phyloP scores from a whole-genome alignment of 495 filamentous ascomycete genomes.

The Copromyces sp. region DNA sequence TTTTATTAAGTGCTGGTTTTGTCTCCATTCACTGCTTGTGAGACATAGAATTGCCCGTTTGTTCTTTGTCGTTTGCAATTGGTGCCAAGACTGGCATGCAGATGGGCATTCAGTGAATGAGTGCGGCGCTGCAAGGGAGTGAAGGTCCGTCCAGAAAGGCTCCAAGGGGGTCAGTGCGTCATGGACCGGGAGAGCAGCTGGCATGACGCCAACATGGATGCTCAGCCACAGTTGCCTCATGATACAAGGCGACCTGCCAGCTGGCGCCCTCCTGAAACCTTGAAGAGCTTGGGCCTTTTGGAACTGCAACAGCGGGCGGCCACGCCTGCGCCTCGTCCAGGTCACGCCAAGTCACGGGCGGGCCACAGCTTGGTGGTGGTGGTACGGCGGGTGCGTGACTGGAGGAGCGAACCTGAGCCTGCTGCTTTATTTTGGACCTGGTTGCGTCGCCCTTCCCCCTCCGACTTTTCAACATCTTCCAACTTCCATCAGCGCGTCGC shows the following conservation, averaged over 20 bases:
- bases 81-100: background rate
- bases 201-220: background rate
- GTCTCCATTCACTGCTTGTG: background rate
- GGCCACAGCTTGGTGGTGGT: background rate
- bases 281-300: background rate
- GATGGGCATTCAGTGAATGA: background rate
- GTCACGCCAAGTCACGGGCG: background rate
- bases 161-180: background rate
- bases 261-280: background rate
- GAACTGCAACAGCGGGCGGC: background rate
- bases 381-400: background rate
- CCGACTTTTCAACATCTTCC: slow-evolving; percentile 12
- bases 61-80: background rate
- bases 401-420: slow-evolving; percentile 5
- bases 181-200: background rate
- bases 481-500: slow-evolving; percentile 6
- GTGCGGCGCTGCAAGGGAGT: background rate
- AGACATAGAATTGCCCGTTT: background rate
- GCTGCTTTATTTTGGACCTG: slow-evolving; percentile 11
- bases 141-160: background rate
- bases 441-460: slow-evolving; percentile 4
- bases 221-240: background rate
- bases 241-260: background rate
- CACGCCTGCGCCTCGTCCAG: background rate
- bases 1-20: background rate